Percentiles rank a stretch among this genome's conserved stretches.
Conservation (phyloP, 2,329 filamentous ascomycete species). For the Hypoxylon sp. region DNA sequence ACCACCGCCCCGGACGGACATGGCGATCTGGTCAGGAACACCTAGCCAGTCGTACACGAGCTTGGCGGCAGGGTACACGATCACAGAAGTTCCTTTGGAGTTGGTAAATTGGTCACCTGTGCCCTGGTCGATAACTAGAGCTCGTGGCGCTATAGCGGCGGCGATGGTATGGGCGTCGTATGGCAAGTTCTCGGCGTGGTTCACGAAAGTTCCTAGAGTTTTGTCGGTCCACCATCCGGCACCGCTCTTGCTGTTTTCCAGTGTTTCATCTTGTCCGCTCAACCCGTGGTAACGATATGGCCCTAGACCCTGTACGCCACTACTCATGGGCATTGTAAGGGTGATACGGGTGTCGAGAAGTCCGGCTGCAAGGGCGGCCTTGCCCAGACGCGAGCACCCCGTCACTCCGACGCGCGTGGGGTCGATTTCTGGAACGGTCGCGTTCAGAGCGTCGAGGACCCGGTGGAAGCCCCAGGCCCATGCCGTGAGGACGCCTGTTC, state of each 20-base stretch:
- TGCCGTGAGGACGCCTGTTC: slow-evolving; percentile 64
- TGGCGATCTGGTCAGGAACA: slow-evolving; percentile 63
- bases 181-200: slow-evolving; percentile 67
- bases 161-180: slow-evolving; percentile 72
- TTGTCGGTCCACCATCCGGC: slow-evolving; percentile 71
- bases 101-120: slow-evolving; percentile 64
- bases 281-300: slow-evolving; percentile 66
- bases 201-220: slow-evolving; percentile 68
- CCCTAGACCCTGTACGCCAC: slow-evolving; percentile 68
- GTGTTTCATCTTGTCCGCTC: slow-evolving; percentile 62
- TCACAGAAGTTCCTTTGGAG: slow-evolving; percentile 64
- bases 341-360: slow-evolving; percentile 67
- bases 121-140: slow-evolving; percentile 69
- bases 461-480: slow-evolving; percentile 71
- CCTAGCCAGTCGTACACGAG: slow-evolving; percentile 69
- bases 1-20: slow-evolving; percentile 62
- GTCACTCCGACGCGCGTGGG: slow-evolving; percentile 62
- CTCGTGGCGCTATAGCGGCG: slow-evolving; percentile 70
- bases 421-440: slow-evolving; percentile 63
- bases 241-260: slow-evolving; percentile 65
- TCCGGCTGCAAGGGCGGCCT: slow-evolving; percentile 67
- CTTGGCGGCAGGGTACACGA: slow-evolving; percentile 66
- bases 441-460: slow-evolving; percentile 66
- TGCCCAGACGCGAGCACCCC: slow-evolving; percentile 69
- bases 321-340: slow-evolving; percentile 69